These are phyloP conservation scores for Platanus orientalis DNA, from an alignment of 164 flowering plant genomes.

Conservation along the genomic window DNA sequence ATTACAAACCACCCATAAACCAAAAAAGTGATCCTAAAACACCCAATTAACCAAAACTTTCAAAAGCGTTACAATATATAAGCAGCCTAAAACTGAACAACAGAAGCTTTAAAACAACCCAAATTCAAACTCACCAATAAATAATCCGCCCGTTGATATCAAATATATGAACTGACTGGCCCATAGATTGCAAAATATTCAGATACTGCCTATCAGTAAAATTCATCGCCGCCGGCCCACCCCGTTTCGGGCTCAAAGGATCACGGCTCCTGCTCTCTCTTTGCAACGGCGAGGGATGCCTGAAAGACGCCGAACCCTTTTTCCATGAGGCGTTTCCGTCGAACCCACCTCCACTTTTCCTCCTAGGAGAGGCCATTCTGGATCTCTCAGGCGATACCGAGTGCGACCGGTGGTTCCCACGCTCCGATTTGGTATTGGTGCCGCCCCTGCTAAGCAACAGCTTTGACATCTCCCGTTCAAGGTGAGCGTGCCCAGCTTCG, in stretches of 20 bases:
- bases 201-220: slow-evolving; percentile 64
- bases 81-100: background rate
- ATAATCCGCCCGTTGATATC: slow-evolving; percentile 55
- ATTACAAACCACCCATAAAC: background rate
- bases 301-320: slow-evolving; percentile 47
- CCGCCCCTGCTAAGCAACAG: slow-evolving; percentile 31
- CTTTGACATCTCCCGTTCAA: slow-evolving; percentile 73
- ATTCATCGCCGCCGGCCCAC: slow-evolving; percentile 40
- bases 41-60: background rate
- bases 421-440: slow-evolving; percentile 15
- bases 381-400: slow-evolving; percentile 74
- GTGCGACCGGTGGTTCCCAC: slow-evolving; percentile 52
- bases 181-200: slow-evolving; percentile 89
- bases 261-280: slow-evolving; percentile 56
- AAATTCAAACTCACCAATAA: slow-evolving; percentile 62
- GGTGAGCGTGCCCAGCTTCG: slow-evolving; percentile 70
- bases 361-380: slow-evolving; percentile 20
- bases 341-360: slow-evolving; percentile 18
- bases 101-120: background rate
- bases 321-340: slow-evolving; percentile 33
- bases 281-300: slow-evolving; percentile 83
- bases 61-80: background rate
- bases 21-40: slow-evolving; percentile 3
- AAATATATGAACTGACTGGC: slow-evolving; percentile 81
- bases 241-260: slow-evolving; percentile 6